Conservation (phyloP, 495 filamentous ascomycete species). For the Hypoxylon cercidicola region DNA sequence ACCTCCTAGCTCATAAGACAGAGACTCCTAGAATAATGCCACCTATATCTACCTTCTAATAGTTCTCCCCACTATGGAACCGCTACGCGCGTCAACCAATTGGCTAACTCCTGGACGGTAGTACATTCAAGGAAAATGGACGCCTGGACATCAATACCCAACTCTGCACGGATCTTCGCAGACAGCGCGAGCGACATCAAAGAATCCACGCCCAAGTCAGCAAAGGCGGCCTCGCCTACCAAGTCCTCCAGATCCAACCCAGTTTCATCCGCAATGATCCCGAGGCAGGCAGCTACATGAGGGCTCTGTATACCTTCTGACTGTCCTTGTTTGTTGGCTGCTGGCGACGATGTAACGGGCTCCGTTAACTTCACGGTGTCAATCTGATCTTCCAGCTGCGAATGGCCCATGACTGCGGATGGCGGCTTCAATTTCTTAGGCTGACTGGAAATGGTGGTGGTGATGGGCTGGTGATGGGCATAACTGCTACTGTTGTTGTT, state of each 20-base stretch:
- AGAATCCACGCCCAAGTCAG: slow-evolving; percentile 54
- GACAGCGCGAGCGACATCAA: slow-evolving; percentile 53
- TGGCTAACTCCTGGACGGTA: slow-evolving; percentile 49
- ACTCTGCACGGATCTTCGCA: slow-evolving; percentile 50
- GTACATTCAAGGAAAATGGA: slow-evolving; percentile 52
- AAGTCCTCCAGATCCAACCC: slow-evolving; percentile 62
- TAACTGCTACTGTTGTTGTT: background rate
- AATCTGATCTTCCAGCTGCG: no score
- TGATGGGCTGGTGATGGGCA: no score
- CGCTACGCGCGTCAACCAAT: slow-evolving; percentile 1
- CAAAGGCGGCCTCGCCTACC: slow-evolving; percentile 42
- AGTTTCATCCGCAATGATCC: slow-evolving; percentile 63
- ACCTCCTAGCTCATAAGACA: no score
- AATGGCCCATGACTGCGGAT: no score
- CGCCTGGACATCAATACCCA: slow-evolving; percentile 52
- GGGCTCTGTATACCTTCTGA: slow-evolving; percentile 41
- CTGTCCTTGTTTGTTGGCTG: background rate
- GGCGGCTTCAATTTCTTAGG: no score
- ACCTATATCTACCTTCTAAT: no score
- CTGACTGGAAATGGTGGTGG: no score
- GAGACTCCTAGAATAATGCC: no score
- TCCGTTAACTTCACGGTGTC: no score
- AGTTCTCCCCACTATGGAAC: no score
- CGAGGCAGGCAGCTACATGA: no score
- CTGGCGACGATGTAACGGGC: no score